These are phyloP conservation scores for Exserohilum rostratum DNA, from an alignment of 2,329 filamentous ascomycete species.

Conservation along the genomic window DNA sequence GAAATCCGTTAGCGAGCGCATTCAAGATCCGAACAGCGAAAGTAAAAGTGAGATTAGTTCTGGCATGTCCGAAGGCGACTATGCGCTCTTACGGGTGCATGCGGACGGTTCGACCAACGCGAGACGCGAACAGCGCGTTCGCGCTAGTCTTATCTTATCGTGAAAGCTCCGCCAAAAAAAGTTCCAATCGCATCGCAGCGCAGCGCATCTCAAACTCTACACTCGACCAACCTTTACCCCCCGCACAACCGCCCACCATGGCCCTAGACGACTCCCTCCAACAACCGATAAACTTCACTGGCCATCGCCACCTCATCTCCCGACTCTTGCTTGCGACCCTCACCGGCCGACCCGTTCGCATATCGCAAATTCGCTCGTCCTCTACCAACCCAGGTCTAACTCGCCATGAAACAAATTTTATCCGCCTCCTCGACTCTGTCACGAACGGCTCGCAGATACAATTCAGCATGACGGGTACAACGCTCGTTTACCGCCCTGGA, in stretches of 20 bases:
- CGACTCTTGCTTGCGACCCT: constrained; percentile 89
- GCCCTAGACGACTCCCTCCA: constrained; percentile 48
- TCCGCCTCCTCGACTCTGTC: constrained; percentile 89
- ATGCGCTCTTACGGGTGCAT: not conserved
- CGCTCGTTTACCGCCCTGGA: constrained; percentile 88
- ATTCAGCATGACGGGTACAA: constrained; percentile 95
- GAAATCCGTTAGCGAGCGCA: not conserved
- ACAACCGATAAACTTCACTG: constrained; percentile 73
- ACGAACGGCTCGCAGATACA: constrained; percentile 96
- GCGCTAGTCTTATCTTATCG: constrained; percentile 18
- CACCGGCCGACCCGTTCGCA: constrained; percentile 85
- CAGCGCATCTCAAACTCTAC: not conserved
- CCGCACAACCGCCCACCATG: constrained; percentile 25
- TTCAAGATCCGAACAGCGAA: not conserved
- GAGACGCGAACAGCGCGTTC: constrained; percentile 13
- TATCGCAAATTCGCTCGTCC: constrained; percentile 89
- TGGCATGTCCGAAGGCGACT: not conserved
- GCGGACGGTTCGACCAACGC: constrained; percentile 4
- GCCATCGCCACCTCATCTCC: constrained; percentile 80
- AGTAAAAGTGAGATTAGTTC: not conserved
- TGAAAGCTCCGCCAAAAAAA: constrained; percentile 25
- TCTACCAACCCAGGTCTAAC: constrained; percentile 89
- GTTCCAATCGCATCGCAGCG: constrained; percentile 19
- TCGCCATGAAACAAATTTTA: constrained; percentile 91
- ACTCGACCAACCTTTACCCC: not conserved